Evolutionary conservation across 2,329 filamentous ascomycete species (phyloP).

Genomic region (Colletotrichum phormii): DNA sequence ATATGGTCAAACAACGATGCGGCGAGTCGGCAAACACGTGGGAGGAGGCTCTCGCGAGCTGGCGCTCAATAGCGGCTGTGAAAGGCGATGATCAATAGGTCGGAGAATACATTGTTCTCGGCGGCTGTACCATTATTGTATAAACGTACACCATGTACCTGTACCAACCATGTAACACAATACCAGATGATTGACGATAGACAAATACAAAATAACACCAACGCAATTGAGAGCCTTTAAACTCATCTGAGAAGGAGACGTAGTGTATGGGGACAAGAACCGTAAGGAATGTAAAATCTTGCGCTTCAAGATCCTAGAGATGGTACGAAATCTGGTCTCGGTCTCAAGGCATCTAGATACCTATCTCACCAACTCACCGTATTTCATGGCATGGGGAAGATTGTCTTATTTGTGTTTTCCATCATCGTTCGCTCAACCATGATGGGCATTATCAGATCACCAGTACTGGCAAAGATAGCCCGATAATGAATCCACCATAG

Average conservation of each 20-base stretch:
- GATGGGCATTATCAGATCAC: too few relatives aligned
- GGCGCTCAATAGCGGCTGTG: conserved; percentile 51
- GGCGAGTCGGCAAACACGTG: conserved; percentile 67
- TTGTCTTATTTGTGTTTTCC: too few relatives aligned
- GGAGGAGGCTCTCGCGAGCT: conserved; percentile 73
- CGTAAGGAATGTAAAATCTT: too few relatives aligned
- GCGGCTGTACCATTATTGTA: background rate
- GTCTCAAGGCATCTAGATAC: too few relatives aligned
- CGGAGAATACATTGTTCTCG: background rate
- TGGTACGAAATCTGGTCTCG: too few relatives aligned
- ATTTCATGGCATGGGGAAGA: too few relatives aligned
- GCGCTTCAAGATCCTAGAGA: too few relatives aligned
- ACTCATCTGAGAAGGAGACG: background rate
- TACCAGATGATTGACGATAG: conserved; percentile 14
- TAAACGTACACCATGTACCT: conserved; percentile 11
- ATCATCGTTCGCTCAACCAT: too few relatives aligned
- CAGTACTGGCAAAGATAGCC: too few relatives aligned
- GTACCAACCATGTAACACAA: conserved; percentile 29
- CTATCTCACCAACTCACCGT: too few relatives aligned
- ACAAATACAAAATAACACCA: background rate
- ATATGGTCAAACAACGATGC: conserved; percentile 81
- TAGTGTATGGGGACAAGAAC: background rate
- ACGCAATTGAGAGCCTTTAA: background rate
- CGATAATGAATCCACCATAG: too few relatives aligned
- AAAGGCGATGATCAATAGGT: conserved; percentile 10